Evolutionary conservation across 305 asterid species (phyloP), one percentile per base, ranked within the genome.

Genomic region (Rubia tinctorum): DNA sequence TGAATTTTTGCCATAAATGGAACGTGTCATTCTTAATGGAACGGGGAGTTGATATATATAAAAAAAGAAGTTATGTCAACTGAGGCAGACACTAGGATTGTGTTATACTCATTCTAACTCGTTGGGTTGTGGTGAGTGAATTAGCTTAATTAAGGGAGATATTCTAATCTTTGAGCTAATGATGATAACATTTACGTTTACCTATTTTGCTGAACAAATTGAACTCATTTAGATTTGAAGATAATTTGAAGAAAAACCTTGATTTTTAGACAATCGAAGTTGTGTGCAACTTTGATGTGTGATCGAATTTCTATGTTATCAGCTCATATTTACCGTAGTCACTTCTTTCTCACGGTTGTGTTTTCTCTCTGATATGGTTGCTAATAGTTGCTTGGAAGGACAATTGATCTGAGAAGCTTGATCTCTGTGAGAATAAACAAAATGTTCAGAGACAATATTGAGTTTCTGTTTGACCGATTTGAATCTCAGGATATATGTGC

Each of bases 401-500:
- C 96, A 68, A 86, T 95, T 86, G 89, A 95, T 87, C 88, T 95
- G 87, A 92, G 97, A 84, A 89, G 90, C 81, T 88, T 95, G 90
- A 84, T 90, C 74, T 78, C 93, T 73, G 96, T 84, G 85, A 92
- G 98, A 86, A 86, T 95, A 83, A 95, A 92, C 88, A 95, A 95
- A 84, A 70, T 85, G 73, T 90, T 86, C 84, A 84, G 99, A 73
- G 98, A 91, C 75, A 95, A 95, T 80, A 88, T 95, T 77, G 99
- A 95, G 63, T 95, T 90, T 85, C 76, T 95, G 83, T 90, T 92
- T 51, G 98, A 95, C 76, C 93, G 94, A 42, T 95, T 95, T 70
- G 99, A 95, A 76, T 90, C 97, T 65, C 99, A 95, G 81, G 98
- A 95, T 86, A 65, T 95, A 77, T 95, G 98, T 72, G 94, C 99